Evolutionary conservation across 2,329 filamentous ascomycete species (phyloP), one percentile per base, ranked within the genome.

Genomic region (Ilyonectria destructans): DNA sequence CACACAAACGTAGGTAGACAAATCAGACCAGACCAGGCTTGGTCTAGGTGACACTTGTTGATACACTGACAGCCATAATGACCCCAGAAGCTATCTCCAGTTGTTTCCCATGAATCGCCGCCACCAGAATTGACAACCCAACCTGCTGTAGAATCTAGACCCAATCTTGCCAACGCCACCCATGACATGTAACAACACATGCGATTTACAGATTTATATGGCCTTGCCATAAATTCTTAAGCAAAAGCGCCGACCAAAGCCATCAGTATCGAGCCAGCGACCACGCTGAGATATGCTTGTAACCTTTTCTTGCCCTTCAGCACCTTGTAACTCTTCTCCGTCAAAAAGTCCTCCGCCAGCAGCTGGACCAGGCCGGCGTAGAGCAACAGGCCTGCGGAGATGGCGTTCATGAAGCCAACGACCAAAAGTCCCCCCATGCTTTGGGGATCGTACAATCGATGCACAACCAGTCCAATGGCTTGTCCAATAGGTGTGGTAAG

Each of bases 391-490:
- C 94, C 94, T 58, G 92, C 91, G 10, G 92, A 95, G 58, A 97
- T 92, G 45, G 93, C 93, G 76, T 97, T 97, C 87, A 96, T 96
- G 77, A 95, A 89, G 8, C 94, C 94, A 6, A 97, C 94, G 82
- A 96, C 92, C 29, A 97, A 83, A 55, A 97, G 82, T 0, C 94
- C 94, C 0, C 90, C 89, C 77, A 93, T 88, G 74, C 92, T 94
- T 74, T 89, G 87, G 1, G 94, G 94, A 71, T 95, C 93, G 80
- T 97, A 97, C 70, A 96, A 83, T 40, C 90, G 90, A 80, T 96
- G 93, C 21, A 96, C 87, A 4, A 92, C 82, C 12, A 97, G 85
- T 0, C 94, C 94, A 62, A 97, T 93, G 1, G 93, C 93, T 78
- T 97, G 94, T 9, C 94, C 94, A 19, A 96, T 84, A 0, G 94